Percentiles rank a stretch among this genome's conserved stretches.
phyloP scores from a whole-genome alignment of 164 flowering plant species.

The Hamamelis virginiana region DNA sequence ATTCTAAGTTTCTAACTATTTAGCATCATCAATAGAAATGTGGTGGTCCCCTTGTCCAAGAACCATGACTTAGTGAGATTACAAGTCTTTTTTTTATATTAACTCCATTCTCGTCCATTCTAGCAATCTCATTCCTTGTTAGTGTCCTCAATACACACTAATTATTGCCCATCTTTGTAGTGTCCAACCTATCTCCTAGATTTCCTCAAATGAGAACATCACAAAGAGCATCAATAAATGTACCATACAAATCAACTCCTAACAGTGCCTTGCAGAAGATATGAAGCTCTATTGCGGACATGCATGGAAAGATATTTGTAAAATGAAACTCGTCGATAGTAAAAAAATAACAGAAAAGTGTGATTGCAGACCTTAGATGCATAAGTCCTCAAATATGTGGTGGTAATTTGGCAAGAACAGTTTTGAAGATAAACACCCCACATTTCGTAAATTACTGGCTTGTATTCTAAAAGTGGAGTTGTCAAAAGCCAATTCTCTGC shows the following conservation, averaged over 20 bases:
- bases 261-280: slow-evolving; percentile 54
- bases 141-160: too few relatives aligned
- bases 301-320: slow-evolving; percentile 25
- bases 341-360: background rate
- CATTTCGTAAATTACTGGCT: slow-evolving; percentile 43
- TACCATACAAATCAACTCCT: slow-evolving; percentile 20
- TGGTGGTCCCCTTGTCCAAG: too few relatives aligned
- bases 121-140: too few relatives aligned
- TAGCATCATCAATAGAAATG: too few relatives aligned
- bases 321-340: background rate
- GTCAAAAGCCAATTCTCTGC: slow-evolving; percentile 71
- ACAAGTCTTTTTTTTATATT: too few relatives aligned
- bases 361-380: slow-evolving; percentile 66
- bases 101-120: too few relatives aligned
- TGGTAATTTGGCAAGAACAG: slow-evolving; percentile 68
- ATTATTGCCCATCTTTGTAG: too few relatives aligned
- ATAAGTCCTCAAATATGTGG: slow-evolving; percentile 68
- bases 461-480: slow-evolving; percentile 34
- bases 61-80: too few relatives aligned
- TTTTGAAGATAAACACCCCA: slow-evolving; percentile 66
- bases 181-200: too few relatives aligned
- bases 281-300: slow-evolving; percentile 85
- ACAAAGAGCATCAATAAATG: too few relatives aligned
- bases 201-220: too few relatives aligned
- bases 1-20: too few relatives aligned